Evolutionary conservation across 768 basidiomycete genomes (phyloP).

Genomic region (Grammothele lineata): DNA sequence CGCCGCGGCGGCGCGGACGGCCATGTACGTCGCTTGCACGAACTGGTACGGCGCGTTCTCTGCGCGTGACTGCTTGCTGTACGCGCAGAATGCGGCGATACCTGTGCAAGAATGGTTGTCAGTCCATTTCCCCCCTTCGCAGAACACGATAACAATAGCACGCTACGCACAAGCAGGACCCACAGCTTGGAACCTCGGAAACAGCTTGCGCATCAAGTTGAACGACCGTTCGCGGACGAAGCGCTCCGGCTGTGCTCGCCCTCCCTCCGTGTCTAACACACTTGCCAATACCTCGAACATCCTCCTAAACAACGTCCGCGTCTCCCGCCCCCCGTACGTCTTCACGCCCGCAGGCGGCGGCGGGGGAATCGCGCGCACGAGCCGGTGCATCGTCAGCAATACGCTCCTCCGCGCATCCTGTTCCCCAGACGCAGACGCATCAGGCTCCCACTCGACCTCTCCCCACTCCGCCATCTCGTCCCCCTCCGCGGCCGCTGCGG

Average conservation of each 20-base stretch:
- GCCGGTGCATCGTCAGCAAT: slow-evolving; percentile 8
- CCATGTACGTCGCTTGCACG: slow-evolving; percentile 9
- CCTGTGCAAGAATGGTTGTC: not conserved
- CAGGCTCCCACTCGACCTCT: not conserved
- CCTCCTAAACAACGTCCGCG: slow-evolving; percentile 1
- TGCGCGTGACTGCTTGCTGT: slow-evolving; percentile 7
- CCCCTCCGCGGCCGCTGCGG: not conserved
- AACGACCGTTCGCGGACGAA: slow-evolving; percentile 9
- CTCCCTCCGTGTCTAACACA: not conserved
- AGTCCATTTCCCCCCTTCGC: not conserved
- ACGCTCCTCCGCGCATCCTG: slow-evolving; percentile 3
- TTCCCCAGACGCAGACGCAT: not conserved
- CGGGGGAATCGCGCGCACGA: slow-evolving; percentile 5
- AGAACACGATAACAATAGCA: too few species aligned
- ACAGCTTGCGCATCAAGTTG: slow-evolving; percentile 12
- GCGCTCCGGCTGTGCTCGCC: not conserved
- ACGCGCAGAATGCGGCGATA: slow-evolving; percentile 9
- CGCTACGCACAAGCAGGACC: slow-evolving; percentile 6
- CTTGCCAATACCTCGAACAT: slow-evolving; percentile 9
- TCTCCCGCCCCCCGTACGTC: not conserved
- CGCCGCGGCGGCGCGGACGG: slow-evolving; percentile 5
- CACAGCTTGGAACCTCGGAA: slow-evolving; percentile 10
- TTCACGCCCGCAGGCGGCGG: not conserved
- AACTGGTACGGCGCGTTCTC: slow-evolving; percentile 13
- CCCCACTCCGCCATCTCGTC: not conserved